These are phyloP conservation scores for Lablab purpureus DNA, from an alignment of 306 rosid genomes.

Conservation along the genomic window DNA sequence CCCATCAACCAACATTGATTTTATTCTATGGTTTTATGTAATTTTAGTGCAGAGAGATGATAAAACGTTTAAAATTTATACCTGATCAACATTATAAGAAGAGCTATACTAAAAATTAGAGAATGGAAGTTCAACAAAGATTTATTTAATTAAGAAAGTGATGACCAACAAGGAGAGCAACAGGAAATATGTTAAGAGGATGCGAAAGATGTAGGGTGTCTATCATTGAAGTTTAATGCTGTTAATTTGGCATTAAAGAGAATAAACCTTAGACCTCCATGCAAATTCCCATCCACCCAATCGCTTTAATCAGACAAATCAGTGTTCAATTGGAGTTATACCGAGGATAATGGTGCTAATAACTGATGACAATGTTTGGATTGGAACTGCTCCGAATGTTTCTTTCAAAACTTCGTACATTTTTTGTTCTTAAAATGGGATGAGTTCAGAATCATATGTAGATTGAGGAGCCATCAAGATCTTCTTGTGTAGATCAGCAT, in stretches of 20 bases:
- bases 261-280: not conserved
- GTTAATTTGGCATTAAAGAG: not conserved
- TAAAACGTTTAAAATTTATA: not conserved
- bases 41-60: not conserved
- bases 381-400: not conserved
- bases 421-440: not conserved
- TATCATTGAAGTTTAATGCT: not conserved
- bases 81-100: too few species aligned
- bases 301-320: constrained; percentile 6
- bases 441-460: constrained; percentile 13
- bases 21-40: constrained; percentile 1
- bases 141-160: not conserved
- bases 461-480: not conserved
- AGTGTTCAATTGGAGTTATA: constrained; percentile 6
- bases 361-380: constrained; percentile 1
- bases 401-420: constrained; percentile 21
- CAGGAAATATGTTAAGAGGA: not conserved
- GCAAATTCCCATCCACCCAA: not conserved
- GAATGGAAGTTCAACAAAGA: not conserved
- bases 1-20: constrained; percentile 6
- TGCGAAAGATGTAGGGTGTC: constrained; percentile 16
- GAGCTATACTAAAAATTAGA: not conserved
- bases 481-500: constrained; percentile 5
- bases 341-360: constrained; percentile 13
- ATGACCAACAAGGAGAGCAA: not conserved